Evolutionary conservation across 2,329 filamentous ascomycete genomes (phyloP).

Genomic region (Diplodia intermedia): DNA sequence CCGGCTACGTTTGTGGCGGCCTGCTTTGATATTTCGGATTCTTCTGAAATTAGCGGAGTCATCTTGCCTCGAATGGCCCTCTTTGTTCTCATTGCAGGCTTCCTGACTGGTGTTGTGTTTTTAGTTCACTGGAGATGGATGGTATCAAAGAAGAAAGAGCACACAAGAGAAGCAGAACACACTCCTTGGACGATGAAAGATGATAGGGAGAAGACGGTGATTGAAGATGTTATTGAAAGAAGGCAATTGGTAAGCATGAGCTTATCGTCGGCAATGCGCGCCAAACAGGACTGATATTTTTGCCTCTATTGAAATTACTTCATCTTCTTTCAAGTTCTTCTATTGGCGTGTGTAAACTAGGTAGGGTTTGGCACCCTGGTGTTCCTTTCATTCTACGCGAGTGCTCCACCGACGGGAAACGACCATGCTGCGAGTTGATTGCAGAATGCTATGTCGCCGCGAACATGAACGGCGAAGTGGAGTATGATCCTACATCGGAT

Average conservation of each 20-base stretch:
- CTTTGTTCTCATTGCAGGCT: neutral
- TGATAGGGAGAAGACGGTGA: neutral
- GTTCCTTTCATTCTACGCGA: too few relatives aligned
- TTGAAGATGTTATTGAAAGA: neutral
- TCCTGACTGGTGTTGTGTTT: neutral
- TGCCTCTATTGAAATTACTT: neutral
- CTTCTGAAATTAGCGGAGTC: neutral
- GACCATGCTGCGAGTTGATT: too few relatives aligned
- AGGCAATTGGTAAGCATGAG: neutral
- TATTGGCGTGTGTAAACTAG: too few relatives aligned
- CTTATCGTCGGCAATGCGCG: neutral
- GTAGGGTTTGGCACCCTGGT: too few relatives aligned
- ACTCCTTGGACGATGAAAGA: neutral
- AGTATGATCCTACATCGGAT: too few relatives aligned
- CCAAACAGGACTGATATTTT: neutral
- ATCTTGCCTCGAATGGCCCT: neutral
- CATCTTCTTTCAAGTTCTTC: neutral
- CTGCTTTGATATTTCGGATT: neutral
- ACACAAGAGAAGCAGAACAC: neutral
- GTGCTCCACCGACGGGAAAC: too few relatives aligned
- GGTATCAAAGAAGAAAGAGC: neutral
- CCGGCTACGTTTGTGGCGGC: neutral
- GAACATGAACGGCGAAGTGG: too few relatives aligned
- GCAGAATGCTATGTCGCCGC: too few relatives aligned
- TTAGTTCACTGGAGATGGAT: neutral